These are phyloP conservation scores for Ceratobasidium sp. DNA, from an alignment of 1,284 basidiomycete species.

Conservation along the genomic window DNA sequence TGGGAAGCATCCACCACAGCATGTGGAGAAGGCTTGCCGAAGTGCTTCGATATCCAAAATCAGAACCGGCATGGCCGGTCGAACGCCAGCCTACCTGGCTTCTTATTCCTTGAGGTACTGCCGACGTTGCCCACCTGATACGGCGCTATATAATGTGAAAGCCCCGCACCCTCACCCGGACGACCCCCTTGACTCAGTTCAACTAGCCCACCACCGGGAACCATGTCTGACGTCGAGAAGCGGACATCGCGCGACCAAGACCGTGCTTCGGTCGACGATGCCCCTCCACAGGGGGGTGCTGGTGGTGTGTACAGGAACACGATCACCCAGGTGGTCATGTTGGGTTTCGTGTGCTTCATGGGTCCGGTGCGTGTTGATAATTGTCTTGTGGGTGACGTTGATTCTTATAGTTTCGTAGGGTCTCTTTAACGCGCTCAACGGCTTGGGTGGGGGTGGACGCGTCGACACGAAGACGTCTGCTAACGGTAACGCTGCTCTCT, in stretches of 20 bases:
- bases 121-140: slow-evolving; percentile 16
- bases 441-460: slow-evolving; percentile 75
- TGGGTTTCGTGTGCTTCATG: slow-evolving; percentile 75
- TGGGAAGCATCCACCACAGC: slow-evolving; percentile 1
- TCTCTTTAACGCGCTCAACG: slow-evolving; percentile 58
- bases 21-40: slow-evolving; percentile 44
- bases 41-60: slow-evolving; percentile 40
- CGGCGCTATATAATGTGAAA: slow-evolving; percentile 22
- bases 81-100: slow-evolving; percentile 26
- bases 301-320: slow-evolving; percentile 62
- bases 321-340: slow-evolving; percentile 62
- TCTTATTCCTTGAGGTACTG: slow-evolving; percentile 26
- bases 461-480: slow-evolving; percentile 67
- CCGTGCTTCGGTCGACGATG: slow-evolving; percentile 22
- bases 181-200: slow-evolving; percentile 29
- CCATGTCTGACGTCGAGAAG: slow-evolving; percentile 43
- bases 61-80: slow-evolving; percentile 31
- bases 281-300: slow-evolving; percentile 47
- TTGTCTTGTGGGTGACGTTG: background rate
- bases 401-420: slow-evolving; percentile 39
- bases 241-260: slow-evolving; percentile 18
- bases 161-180: slow-evolving; percentile 32
- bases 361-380: slow-evolving; percentile 54
- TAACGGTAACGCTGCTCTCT: slow-evolving; percentile 71
- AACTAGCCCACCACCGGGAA: background rate